Evolutionary conservation across 78 protist genomes (phyloP).

Genomic region (Dictyostelium capitatum): DNA sequence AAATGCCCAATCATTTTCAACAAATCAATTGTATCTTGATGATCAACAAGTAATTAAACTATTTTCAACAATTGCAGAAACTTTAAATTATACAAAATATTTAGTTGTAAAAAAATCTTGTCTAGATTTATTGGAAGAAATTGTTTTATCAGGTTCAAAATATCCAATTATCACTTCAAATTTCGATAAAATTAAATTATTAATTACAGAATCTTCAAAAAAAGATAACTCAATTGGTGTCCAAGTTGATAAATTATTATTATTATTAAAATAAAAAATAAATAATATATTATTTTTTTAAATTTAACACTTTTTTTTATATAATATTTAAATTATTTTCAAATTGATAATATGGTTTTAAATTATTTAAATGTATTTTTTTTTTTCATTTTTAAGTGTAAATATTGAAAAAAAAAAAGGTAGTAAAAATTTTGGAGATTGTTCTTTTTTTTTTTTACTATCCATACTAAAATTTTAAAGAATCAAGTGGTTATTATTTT

Average conservation of each 20-base stretch:
- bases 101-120: constrained; percentile 30
- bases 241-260: constrained; percentile 52
- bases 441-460: too few relatives aligned
- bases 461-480: too few relatives aligned
- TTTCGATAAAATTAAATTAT: constrained; percentile 26
- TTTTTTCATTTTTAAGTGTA: too few relatives aligned
- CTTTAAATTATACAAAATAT: constrained; percentile 34
- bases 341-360: too few relatives aligned
- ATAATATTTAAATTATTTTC: too few relatives aligned
- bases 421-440: too few relatives aligned
- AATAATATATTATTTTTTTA: too few relatives aligned
- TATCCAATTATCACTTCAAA: not conserved
- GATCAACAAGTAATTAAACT: not conserved
- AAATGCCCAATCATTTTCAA: not conserved
- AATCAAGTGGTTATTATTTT: too few relatives aligned
- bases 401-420: too few relatives aligned
- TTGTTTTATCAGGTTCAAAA: constrained; percentile 8
- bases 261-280: too few relatives aligned
- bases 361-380: too few relatives aligned
- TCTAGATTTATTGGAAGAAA: constrained; percentile 45
- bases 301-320: too few relatives aligned
- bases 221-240: constrained; percentile 55
- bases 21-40: not conserved
- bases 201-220: constrained; percentile 20
- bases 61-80: not conserved